Evolutionary conservation across 2,329 filamentous ascomycete species (phyloP).

Genomic region (Hypoxylon sp.): DNA sequence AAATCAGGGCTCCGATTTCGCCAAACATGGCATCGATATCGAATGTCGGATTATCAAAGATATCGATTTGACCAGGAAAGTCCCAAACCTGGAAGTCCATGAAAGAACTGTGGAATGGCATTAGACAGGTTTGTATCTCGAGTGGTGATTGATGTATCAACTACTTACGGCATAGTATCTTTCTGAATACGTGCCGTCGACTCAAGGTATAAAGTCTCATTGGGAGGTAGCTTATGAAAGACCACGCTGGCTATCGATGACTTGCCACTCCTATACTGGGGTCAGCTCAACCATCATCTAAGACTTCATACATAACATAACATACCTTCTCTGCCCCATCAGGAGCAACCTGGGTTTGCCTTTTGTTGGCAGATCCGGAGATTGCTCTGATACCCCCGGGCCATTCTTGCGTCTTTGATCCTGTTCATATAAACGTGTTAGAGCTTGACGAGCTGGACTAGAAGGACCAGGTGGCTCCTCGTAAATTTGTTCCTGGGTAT

Average conservation of each 20-base stretch:
- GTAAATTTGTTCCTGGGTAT: constrained; percentile 28
- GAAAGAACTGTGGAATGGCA: constrained; percentile 75
- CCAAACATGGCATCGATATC: constrained; percentile 95
- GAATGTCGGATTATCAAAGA: constrained; percentile 87
- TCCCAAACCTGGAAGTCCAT: constrained; percentile 99
- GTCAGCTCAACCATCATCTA: constrained; percentile 33
- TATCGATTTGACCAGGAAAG: constrained; percentile 92
- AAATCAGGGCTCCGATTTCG: constrained; percentile 93
- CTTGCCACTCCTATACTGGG: constrained; percentile 82
- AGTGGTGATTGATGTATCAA: not conserved
- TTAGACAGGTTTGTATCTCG: constrained; percentile 35
- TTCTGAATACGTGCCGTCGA: constrained; percentile 95
- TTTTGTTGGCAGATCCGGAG: constrained; percentile 62
- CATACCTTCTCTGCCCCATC: constrained; percentile 94
- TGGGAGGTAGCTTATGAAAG: constrained; percentile 97
- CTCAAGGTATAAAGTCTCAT: constrained; percentile 94
- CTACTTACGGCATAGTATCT: constrained; percentile 88
- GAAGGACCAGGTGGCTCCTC: constrained; percentile 52
- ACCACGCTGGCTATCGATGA: constrained; percentile 98
- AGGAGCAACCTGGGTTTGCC: constrained; percentile 87
- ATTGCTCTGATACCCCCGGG: constrained; percentile 58
- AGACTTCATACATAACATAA: constrained; percentile 17
- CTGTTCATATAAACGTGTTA: constrained; percentile 72
- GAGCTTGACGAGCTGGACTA: constrained; percentile 72
- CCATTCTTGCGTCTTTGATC: constrained; percentile 65